Base-by-base conservation (phyloP, 1,284 basidiomycete species). In the Fomitopsis schrenkii region DNA sequence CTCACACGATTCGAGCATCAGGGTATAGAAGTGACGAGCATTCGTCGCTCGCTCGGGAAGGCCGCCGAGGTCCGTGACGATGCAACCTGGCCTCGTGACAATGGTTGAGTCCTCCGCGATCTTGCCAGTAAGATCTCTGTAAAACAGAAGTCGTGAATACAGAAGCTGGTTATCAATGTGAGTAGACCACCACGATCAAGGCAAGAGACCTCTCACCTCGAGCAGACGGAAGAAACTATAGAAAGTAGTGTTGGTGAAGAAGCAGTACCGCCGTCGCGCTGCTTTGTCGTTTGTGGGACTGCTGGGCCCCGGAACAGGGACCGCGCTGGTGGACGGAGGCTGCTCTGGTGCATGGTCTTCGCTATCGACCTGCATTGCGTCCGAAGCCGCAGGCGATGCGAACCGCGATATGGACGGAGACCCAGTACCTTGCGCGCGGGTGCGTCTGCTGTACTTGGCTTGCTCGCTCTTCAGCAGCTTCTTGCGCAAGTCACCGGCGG, bases 201-300 rank as follows among this genome's bases (percentile, higher is more conserved):
- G 33, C 22, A 5, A 35, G 40, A 52, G 4, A 7, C 26, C 19
- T 15, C 83, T 58, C 62, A 94, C 94, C 84, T 96, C 90, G 30
- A 97, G 75, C 52, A 97, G 78, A 42, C 96, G 86, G 69, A 97
- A 76, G 50, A 97, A 78, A 14, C 88, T 85, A 77, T 97, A 99
- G 71, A 94, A 94, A 45, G 87, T 83, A 40, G 93, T 94, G 76
- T 97, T 98, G 65, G 90, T 88, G 77, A 95, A 98, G 77, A 98
- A 95, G 15, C 84, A 82, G 65, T 85, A 81, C 65, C 80, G 80
- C 48, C 80, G 80, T 44, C 81, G 76, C 33, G 80, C 71, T 3
- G 73, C 66, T 61, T 70, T 63, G 40, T 69, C 69, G 3, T 22
- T 33, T 41, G 57, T 38, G 5, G 64, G 64, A 14, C 36, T 61